These are phyloP conservation scores for Hansenula anomala DNA, from an alignment of 1,139 yeast genomes.

Conservation along the genomic window DNA sequence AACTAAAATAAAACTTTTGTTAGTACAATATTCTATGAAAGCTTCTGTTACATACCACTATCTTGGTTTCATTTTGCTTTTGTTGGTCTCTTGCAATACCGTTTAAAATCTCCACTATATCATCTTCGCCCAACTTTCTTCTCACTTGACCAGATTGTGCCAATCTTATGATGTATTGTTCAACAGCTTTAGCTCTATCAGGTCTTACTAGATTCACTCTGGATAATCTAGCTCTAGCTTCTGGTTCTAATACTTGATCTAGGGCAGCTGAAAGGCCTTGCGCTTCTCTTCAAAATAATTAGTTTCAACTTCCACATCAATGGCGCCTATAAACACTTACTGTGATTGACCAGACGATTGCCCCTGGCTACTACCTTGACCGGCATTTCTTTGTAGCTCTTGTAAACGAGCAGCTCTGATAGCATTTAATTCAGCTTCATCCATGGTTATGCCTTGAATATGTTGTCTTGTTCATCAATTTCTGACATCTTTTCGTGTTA, in stretches of 20 bases:
- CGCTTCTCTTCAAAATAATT: constrained; percentile 7
- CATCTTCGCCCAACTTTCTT: constrained; percentile 69
- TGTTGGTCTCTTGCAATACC: constrained; percentile 79
- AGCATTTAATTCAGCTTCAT: constrained; percentile 78
- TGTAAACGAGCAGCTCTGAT: constrained; percentile 84
- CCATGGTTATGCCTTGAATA: constrained; percentile 20
- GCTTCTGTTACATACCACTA: constrained; percentile 40
- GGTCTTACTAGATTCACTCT: constrained; percentile 87
- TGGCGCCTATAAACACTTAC: constrained; percentile 3
- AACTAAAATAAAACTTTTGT: constrained; percentile 21
- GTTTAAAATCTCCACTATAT: constrained; percentile 76
- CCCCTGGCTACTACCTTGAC: constrained; percentile 19
- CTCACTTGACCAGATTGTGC: constrained; percentile 77
- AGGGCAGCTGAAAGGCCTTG: constrained; percentile 30
- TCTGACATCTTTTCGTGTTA: not conserved
- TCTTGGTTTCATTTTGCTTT: constrained; percentile 54
- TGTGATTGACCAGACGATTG: constrained; percentile 18
- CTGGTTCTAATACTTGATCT: constrained; percentile 69
- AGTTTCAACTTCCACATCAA: constrained; percentile 1
- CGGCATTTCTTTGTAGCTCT: constrained; percentile 62
- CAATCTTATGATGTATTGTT: constrained; percentile 67
- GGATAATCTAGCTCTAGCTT: constrained; percentile 83
- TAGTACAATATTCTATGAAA: too few species aligned
- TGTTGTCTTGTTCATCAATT: not conserved
- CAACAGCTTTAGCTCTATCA: constrained; percentile 89